Percentiles rank a stretch among this genome's conserved stretches.
Conservation (phyloP, 2,329 filamentous ascomycete genomes). For the Paraphoma sp. region DNA sequence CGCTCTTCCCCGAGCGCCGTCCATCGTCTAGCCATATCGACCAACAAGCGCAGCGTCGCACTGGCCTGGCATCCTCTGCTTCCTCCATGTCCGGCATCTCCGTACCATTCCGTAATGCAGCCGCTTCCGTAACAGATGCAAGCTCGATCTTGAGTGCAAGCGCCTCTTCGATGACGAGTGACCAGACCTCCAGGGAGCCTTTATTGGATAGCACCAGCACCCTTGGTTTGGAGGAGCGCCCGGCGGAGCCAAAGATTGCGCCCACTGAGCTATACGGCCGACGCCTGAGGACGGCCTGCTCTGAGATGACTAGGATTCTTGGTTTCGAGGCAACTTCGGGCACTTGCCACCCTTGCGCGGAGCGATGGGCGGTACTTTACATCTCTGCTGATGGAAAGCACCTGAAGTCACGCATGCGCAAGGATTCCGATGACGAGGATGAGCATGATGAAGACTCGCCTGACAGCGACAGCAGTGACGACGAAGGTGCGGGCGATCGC, state of each 20-base stretch:
- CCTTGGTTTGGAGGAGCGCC: conserved; percentile 31
- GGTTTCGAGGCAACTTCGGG: conserved; percentile 70
- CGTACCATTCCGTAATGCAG: conserved; percentile 58
- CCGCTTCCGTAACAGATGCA: conserved; percentile 64
- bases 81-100: conserved; percentile 59
- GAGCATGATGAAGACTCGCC: conserved; percentile 66
- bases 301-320: conserved; percentile 72
- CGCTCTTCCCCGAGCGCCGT: conserved; percentile 78
- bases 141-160: conserved; percentile 76
- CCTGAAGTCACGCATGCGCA: conserved; percentile 74
- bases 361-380: conserved; percentile 83
- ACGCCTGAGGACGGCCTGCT: conserved; percentile 70
- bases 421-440: conserved; percentile 69
- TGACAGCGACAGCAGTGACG: conserved; percentile 58
- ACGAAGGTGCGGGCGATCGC: conserved; percentile 51
- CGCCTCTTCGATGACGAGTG: conserved; percentile 74
- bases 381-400: conserved; percentile 75
- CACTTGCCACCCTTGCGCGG: conserved; percentile 77
- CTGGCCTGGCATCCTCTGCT: conserved; percentile 54
- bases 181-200: conserved; percentile 71
- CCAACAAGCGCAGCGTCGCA: conserved; percentile 55
- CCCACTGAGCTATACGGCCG: conserved; percentile 51
- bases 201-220: conserved; percentile 57
- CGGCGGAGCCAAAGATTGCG: conserved; percentile 56
- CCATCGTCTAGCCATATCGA: conserved; percentile 63